Conservation (phyloP, 176 grass and related monocot genomes). For the sorghum (Sorghum bicolor) region Sorghum_bicolor_NCBIv3 NC_012875.2:53043001-53043500, state of each 20-base stretch:
- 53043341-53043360: conserved; percentile 70
- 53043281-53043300: conserved; percentile 66
- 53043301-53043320: conserved; percentile 50
- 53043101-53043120: conserved; percentile 45
- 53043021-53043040: conserved; percentile 37
- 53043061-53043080: conserved; percentile 46
- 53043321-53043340: conserved; percentile 66
- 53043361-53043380: conserved; percentile 50
- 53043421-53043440: conserved; percentile 45
- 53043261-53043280: conserved; percentile 62
- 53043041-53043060: conserved; percentile 32
- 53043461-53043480: conserved; percentile 57
- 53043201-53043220: conserved; percentile 47
- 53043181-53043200: conserved; percentile 62
- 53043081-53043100: conserved; percentile 60
- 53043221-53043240: conserved; percentile 56
- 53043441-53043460: conserved; percentile 72
- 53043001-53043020: conserved; percentile 15
- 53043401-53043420: conserved; percentile 76
- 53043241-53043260: conserved; percentile 25
- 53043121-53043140: conserved; percentile 36
- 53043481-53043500: conserved; percentile 61
- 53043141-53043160: conserved; percentile 52
- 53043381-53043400: conserved; percentile 57
- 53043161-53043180: conserved; percentile 37